These are phyloP conservation scores for Aspergillus bridgeri DNA, from an alignment of 495 filamentous ascomycete genomes.

Conservation along the genomic window DNA sequence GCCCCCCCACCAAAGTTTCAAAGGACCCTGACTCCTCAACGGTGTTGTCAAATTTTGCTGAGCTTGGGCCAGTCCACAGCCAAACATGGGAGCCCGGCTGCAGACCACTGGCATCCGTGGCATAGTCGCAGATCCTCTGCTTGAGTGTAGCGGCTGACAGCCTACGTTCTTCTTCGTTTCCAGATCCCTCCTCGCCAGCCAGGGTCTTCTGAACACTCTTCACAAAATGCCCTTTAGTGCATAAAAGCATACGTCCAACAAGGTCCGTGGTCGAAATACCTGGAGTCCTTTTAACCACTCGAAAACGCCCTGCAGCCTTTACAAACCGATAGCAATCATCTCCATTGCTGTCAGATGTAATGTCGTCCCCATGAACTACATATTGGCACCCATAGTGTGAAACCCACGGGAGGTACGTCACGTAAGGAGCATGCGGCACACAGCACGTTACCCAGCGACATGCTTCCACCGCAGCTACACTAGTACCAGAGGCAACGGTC, in stretches of 20 bases:
- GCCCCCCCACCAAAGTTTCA: constrained; percentile 61
- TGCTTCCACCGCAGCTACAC: constrained; percentile 80
- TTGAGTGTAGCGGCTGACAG: constrained; percentile 57
- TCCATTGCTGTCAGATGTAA: constrained; percentile 78
- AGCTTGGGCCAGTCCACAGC: constrained; percentile 63
- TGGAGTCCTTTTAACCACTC: constrained; percentile 92
- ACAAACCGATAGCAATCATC: constrained; percentile 97
- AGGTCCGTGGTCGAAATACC: constrained; percentile 96
- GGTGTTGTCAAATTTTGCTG: constrained; percentile 48
- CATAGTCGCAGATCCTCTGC: constrained; percentile 76
- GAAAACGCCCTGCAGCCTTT: constrained; percentile 85
- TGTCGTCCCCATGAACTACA: constrained; percentile 89
- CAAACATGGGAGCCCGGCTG: constrained; percentile 72
- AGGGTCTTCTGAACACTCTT: constrained; percentile 66
- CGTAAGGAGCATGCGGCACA: constrained; percentile 86
- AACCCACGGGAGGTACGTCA: constrained; percentile 90
- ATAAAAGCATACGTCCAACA: constrained; percentile 94
- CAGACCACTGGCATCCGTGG: constrained; percentile 74
- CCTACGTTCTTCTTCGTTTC: constrained; percentile 62
- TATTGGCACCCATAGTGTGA: constrained; percentile 89
- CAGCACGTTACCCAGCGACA: constrained; percentile 89
- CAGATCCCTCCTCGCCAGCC: constrained; percentile 66
- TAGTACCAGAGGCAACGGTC: constrained; percentile 20
- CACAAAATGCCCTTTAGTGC: constrained; percentile 85
- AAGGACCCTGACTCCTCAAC: constrained; percentile 56